Conservation (phyloP, 805 yeast genomes). For the Starmera amethionina region DNA sequence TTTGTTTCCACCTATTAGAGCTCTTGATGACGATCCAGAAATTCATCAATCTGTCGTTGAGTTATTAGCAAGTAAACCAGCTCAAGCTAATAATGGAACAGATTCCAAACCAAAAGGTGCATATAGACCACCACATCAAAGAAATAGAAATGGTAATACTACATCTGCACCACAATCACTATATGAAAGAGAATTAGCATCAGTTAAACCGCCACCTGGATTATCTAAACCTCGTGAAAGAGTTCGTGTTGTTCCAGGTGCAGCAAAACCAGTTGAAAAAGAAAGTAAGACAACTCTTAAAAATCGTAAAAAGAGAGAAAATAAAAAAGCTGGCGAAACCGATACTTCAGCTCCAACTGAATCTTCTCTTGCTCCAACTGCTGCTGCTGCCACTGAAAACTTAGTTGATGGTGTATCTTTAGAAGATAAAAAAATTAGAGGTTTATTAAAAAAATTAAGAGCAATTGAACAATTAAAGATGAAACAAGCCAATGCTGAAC, state of each 20-base stretch:
- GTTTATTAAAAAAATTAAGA: conserved; percentile 82
- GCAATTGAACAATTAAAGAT: conserved; percentile 89
- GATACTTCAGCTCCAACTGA: conserved; percentile 3
- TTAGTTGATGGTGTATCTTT: conserved; percentile 55
- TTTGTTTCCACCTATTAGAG: conserved; percentile 26
- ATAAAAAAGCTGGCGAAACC: conserved; percentile 30
- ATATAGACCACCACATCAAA: conserved; percentile 94
- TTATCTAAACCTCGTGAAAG: conserved; percentile 23
- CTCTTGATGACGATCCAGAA: conserved; percentile 42
- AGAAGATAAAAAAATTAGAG: conserved; percentile 89
- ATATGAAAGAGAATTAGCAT: conserved; percentile 45
- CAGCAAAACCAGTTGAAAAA: conserved; percentile 32
- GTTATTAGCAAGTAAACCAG: conserved; percentile 28
- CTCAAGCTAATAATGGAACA: conserved; percentile 18
- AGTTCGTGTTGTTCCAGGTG: conserved; percentile 48
- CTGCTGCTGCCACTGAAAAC: conserved; percentile 4
- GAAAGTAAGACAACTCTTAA: conserved; percentile 61
- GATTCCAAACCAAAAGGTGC: conserved; percentile 71
- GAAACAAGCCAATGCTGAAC: conserved; percentile 76
- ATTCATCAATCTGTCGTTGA: conserved; percentile 67
- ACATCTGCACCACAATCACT: conserved; percentile 33
- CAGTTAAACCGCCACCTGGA: conserved; percentile 11
- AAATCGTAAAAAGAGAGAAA: conserved; percentile 69
- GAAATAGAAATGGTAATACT: conserved; percentile 41
- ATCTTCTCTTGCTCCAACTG: conserved; percentile 2